Evolutionary conservation across 2,329 filamentous ascomycete species (phyloP).

Genomic region (Ophiostoma sp.): DNA sequence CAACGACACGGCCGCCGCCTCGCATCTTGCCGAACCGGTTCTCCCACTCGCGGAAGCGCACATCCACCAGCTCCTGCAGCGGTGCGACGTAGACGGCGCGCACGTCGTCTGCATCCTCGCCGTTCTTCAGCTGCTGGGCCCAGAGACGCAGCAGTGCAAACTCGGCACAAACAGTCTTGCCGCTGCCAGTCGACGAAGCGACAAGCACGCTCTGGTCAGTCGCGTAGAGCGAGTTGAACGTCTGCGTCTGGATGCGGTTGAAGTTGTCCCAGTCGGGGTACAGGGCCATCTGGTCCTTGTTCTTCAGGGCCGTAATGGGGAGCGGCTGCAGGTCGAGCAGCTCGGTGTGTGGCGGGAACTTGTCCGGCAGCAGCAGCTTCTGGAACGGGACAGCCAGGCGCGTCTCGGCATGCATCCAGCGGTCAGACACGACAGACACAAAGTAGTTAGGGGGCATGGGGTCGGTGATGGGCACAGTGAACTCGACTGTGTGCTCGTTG

Average conservation of each 20-base stretch:
- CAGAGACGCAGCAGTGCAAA: constrained; percentile 88
- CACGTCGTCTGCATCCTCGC: constrained; percentile 61
- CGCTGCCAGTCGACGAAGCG: constrained; percentile 86
- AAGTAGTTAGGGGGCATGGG: constrained; percentile 99
- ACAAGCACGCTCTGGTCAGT: constrained; percentile 92
- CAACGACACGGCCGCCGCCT: constrained; percentile 82
- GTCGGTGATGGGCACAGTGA: constrained; percentile 93
- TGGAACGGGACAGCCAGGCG: constrained; percentile 91
- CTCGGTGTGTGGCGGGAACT: constrained; percentile 90
- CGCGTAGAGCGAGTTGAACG: constrained; percentile 87
- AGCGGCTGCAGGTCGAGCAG: constrained; percentile 87
- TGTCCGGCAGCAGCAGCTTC: constrained; percentile 88
- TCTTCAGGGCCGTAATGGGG: constrained; percentile 79
- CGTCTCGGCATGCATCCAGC: constrained; percentile 98
- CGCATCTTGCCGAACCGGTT: constrained; percentile 64
- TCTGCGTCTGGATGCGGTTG: constrained; percentile 96
- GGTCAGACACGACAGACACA: constrained; percentile 86
- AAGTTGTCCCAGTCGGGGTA: constrained; percentile 84
- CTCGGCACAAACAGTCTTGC: constrained; percentile 95
- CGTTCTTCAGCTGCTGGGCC: constrained; percentile 48
- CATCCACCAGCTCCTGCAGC: constrained; percentile 87
- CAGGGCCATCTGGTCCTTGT: constrained; percentile 70
- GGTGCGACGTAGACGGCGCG: constrained; percentile 91
- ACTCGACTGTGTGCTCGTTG: constrained; percentile 92
- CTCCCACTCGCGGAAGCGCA: constrained; percentile 77